Conservation (phyloP, 768 basidiomycete species). For the Russula olivacea region DNA sequence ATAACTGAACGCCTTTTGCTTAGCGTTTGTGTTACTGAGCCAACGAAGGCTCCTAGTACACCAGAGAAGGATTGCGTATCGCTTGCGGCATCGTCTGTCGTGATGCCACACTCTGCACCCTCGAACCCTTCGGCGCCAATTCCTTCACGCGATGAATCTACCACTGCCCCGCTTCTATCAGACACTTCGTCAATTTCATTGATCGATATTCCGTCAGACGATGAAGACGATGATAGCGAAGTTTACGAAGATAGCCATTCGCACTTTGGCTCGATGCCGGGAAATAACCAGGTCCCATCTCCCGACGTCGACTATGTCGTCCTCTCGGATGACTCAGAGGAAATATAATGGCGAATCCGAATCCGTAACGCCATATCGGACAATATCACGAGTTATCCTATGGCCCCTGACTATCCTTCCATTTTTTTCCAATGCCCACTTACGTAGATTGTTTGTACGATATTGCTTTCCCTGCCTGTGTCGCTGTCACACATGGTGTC, state of each 20-base stretch:
- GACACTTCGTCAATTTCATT: constrained; percentile 49
- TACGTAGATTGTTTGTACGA: constrained; percentile 4
- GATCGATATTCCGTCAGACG: constrained; percentile 49
- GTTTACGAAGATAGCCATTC: constrained; percentile 55
- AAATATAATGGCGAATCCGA: constrained; percentile 27
- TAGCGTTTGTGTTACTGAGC: constrained; percentile 66
- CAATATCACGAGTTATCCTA: neutral
- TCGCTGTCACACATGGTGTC: neutral
- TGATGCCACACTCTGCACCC: constrained; percentile 48
- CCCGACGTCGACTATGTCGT: constrained; percentile 59
- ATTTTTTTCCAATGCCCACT: neutral
- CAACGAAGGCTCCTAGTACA: constrained; percentile 26
- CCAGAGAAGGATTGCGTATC: constrained; percentile 41
- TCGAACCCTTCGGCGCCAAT: constrained; percentile 9
- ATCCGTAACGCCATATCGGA: neutral
- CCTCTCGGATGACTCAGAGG: constrained; percentile 60
- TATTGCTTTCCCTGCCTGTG: neutral
- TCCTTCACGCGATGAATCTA: constrained; percentile 23
- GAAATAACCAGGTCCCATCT: constrained; percentile 6
- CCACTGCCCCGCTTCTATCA: constrained; percentile 28
- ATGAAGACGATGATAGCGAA: constrained; percentile 47
- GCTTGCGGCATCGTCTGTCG: constrained; percentile 61
- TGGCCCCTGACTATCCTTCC: neutral
- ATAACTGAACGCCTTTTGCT: neutral
- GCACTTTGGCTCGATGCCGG: constrained; percentile 32